Evolutionary conservation across 441 rosid species (phyloP).

Genomic region (Cnidoscolus chayamansa): DNA sequence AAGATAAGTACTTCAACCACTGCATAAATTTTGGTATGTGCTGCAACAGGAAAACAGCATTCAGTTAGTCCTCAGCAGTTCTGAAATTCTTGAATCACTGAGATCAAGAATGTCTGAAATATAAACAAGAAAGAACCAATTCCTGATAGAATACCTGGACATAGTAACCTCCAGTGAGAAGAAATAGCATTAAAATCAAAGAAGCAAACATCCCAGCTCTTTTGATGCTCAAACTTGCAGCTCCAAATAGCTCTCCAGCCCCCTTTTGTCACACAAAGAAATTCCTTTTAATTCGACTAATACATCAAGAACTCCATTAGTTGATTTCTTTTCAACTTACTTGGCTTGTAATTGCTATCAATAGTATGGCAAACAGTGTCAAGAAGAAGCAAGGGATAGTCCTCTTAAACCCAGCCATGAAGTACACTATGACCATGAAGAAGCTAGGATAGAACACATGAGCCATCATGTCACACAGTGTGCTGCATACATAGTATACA

Average conservation of each 20-base stretch:
- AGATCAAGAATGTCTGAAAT: neutral
- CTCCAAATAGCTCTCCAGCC: slow-evolving; percentile 89
- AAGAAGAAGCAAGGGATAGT: slow-evolving; percentile 78
- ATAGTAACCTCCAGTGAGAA: slow-evolving; percentile 94
- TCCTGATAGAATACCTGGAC: slow-evolving; percentile 60
- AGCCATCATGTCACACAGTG: slow-evolving; percentile 93
- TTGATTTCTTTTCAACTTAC: slow-evolving; percentile 37
- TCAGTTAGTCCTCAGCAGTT: neutral
- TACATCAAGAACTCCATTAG: neutral
- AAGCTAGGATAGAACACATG: slow-evolving; percentile 82
- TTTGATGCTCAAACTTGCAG: slow-evolving; percentile 78
- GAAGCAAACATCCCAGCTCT: slow-evolving; percentile 94
- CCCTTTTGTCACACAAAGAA: slow-evolving; percentile 41
- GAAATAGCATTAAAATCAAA: slow-evolving; percentile 79
- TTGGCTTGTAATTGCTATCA: slow-evolving; percentile 84
- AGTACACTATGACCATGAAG: slow-evolving; percentile 79
- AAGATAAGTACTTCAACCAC: slow-evolving; percentile 88
- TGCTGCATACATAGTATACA: slow-evolving; percentile 80
- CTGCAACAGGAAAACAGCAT: slow-evolving; percentile 38
- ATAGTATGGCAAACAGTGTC: slow-evolving; percentile 58
- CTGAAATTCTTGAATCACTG: too few species aligned
- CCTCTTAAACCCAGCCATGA: slow-evolving; percentile 93
- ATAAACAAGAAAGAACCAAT: neutral
- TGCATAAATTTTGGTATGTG: slow-evolving; percentile 82
- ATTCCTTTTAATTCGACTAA: neutral